Evolutionary conservation across 106 monocot species (phyloP).

Genomic region (Dactylorhiza incarnata): DNA sequence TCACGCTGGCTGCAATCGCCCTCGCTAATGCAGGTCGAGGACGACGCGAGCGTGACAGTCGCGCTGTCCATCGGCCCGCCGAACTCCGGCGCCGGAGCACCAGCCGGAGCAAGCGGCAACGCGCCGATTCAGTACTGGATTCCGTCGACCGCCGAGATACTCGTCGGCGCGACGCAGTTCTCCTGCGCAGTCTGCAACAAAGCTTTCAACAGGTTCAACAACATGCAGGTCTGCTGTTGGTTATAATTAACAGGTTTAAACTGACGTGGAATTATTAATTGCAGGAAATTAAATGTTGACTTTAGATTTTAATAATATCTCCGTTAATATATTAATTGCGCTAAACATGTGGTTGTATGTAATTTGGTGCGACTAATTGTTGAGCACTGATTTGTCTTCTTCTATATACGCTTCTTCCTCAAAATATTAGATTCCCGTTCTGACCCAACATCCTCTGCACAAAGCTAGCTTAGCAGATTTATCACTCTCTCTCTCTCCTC

Average conservation of each 20-base stretch:
- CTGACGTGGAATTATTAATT: not conserved
- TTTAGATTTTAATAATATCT: not conserved
- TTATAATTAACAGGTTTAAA: too few species aligned
- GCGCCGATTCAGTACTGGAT: conserved; percentile 71
- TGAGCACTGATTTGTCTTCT: not conserved
- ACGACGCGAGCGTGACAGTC: conserved; percentile 21
- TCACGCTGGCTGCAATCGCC: not conserved
- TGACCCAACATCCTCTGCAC: not conserved
- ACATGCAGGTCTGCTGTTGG: conserved; percentile 65
- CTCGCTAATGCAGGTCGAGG: not conserved
- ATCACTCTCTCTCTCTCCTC: too few species aligned
- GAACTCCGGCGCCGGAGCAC: not conserved
- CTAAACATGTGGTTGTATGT: too few species aligned
- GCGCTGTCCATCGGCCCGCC: conserved; percentile 59
- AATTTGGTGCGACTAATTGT: too few species aligned
- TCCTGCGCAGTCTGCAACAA: conserved; percentile 79
- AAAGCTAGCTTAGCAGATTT: not conserved
- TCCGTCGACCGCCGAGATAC: conserved; percentile 73
- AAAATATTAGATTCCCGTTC: not conserved
- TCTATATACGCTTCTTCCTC: not conserved
- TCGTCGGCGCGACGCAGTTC: conserved; percentile 83
- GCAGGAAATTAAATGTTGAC: not conserved
- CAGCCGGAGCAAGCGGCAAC: not conserved
- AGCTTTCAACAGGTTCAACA: conserved; percentile 88
- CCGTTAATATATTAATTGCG: too few species aligned